Percentiles rank a stretch among this genome's conserved stretches.
Conservation (phyloP, 2,329 filamentous ascomycete genomes). For the Pezizomycotina sp. region DNA sequence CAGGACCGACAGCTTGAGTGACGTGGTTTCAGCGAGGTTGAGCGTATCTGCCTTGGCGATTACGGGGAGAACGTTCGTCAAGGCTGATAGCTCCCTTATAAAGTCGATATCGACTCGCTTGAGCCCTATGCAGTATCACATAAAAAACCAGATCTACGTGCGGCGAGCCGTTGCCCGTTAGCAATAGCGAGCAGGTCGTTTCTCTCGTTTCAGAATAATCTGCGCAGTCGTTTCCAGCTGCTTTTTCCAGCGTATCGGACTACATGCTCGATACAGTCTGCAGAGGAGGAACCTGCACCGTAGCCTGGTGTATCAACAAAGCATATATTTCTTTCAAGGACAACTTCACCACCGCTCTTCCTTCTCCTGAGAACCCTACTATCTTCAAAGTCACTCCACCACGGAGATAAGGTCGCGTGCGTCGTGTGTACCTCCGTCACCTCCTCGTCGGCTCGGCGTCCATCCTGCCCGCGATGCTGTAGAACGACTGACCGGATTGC, state of each 20-base stretch:
- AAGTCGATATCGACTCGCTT: slow-evolving; percentile 52
- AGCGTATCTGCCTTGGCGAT: slow-evolving; percentile 62
- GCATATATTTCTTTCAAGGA: slow-evolving; percentile 81
- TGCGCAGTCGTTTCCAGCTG: slow-evolving; percentile 48
- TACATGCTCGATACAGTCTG: slow-evolving; percentile 43
- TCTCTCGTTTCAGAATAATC: slow-evolving; percentile 46
- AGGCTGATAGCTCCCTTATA: slow-evolving; percentile 48
- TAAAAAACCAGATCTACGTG: slow-evolving; percentile 79
- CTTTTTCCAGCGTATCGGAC: slow-evolving; percentile 57
- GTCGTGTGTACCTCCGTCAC: slow-evolving; percentile 59
- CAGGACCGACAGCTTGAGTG: slow-evolving; percentile 44
- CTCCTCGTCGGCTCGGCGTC: slow-evolving; percentile 21
- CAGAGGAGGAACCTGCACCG: slow-evolving; percentile 36
- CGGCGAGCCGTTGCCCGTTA: slow-evolving; percentile 66
- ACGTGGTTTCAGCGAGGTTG: slow-evolving; percentile 39
- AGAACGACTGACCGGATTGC: slow-evolving; percentile 18
- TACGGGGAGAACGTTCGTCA: slow-evolving; percentile 75
- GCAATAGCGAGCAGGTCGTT: slow-evolving; percentile 60
- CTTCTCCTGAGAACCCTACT: slow-evolving; percentile 43
- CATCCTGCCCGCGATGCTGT: slow-evolving; percentile 19
- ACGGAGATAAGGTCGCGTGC: slow-evolving; percentile 73
- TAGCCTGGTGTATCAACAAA: slow-evolving; percentile 74
- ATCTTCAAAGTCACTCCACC: slow-evolving; percentile 71
- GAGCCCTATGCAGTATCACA: slow-evolving; percentile 50
- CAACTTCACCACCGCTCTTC: slow-evolving; percentile 56